phyloP scores from a whole-genome alignment of 345 rosid genomes.

The Ceriops decandra region DNA sequence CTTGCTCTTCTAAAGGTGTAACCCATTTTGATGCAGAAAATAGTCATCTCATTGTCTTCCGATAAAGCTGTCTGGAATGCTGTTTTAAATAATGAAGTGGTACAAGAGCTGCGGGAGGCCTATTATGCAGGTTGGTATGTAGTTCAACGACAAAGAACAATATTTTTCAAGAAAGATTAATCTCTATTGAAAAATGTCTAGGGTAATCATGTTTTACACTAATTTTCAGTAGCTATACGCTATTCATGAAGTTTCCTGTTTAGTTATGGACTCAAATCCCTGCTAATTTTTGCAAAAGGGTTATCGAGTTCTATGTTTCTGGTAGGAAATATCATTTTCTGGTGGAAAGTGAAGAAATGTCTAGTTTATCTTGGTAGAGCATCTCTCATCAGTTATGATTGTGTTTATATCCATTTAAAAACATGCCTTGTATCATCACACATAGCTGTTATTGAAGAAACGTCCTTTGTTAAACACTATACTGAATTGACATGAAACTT shows the following conservation, averaged over 20 bases:
- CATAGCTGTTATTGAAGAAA: no score
- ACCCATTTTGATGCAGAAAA: slow-evolving; percentile 43
- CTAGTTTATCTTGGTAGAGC: no score
- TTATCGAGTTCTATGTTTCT: neutral
- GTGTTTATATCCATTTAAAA: no score
- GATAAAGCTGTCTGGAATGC: slow-evolving; percentile 90
- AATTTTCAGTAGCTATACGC: neutral
- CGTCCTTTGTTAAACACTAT: neutral
- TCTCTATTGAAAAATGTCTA: neutral
- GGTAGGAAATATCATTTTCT: neutral
- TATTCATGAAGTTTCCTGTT: neutral
- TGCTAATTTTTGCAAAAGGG: neutral
- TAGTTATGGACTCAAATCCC: neutral
- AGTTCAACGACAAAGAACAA: slow-evolving; percentile 1
- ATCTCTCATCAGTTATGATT: no score
- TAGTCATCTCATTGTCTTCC: slow-evolving; percentile 78
- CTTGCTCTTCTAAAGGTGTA: neutral
- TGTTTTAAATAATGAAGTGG: slow-evolving; percentile 69
- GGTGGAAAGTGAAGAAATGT: neutral
- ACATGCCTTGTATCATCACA: no score
- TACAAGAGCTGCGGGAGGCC: slow-evolving; percentile 61
- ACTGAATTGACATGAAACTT: neutral
- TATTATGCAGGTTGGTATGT: slow-evolving; percentile 46
- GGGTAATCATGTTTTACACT: neutral
- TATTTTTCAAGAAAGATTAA: neutral